These are phyloP conservation scores for Quercus gilva DNA, from an alignment of 306 rosid species.

Conservation along the genomic window DNA sequence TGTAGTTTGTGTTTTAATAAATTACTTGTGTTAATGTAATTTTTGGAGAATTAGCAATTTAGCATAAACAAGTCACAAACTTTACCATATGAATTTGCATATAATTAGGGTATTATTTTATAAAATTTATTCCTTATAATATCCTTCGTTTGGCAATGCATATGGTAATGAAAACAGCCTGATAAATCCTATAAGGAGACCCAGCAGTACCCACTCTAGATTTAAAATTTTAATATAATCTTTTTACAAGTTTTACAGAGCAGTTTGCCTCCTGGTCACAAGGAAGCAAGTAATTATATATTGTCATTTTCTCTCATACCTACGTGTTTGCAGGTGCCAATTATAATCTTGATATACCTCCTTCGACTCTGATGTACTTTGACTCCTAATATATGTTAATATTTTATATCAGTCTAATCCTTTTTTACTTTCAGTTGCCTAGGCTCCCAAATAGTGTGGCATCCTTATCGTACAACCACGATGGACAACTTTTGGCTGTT, in stretches of 20 bases:
- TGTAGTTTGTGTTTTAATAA: background rate
- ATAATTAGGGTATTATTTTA: no score
- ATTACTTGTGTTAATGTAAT: background rate
- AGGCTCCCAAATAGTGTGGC: conserved; percentile 71
- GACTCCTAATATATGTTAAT: background rate
- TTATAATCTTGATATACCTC: background rate
- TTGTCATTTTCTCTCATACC: background rate
- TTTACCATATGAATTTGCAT: no score
- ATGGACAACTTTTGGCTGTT: conserved; percentile 67
- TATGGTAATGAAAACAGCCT: background rate
- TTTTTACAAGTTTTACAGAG: background rate
- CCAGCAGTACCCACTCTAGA: background rate
- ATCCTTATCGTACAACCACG: conserved; percentile 67
- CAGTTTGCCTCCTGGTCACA: background rate
- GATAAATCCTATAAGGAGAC: background rate
- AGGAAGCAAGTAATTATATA: background rate
- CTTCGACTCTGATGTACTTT: background rate
- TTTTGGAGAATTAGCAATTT: background rate
- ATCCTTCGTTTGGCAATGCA: background rate
- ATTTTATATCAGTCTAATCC: conserved; percentile 1
- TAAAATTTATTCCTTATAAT: background rate
- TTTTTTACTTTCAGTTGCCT: conserved; percentile 54
- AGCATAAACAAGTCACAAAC: no score
- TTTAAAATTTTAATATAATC: background rate
- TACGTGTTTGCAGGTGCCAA: background rate